Conservation (phyloP, 2,329 filamentous ascomycete genomes). For the Colletotrichum viniferum region DNA sequence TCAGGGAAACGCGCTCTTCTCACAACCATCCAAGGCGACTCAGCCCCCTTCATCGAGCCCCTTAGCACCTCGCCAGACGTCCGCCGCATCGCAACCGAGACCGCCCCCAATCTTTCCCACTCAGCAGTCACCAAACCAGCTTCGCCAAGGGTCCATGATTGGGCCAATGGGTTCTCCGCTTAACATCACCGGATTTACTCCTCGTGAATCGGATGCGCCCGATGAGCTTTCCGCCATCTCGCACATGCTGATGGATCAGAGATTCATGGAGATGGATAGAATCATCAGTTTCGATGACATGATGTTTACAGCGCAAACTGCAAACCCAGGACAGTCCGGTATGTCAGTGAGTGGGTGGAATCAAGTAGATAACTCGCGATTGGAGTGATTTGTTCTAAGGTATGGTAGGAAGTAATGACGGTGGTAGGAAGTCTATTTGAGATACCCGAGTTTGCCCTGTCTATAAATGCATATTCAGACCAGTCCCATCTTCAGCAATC, state of each 20-base stretch:
- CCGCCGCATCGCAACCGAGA: background rate
- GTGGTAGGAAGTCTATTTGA: background rate
- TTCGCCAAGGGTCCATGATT: background rate
- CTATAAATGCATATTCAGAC: background rate
- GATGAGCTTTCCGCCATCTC: conserved; percentile 35
- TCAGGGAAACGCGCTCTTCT: conserved; percentile 2
- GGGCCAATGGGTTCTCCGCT: conserved; percentile 3
- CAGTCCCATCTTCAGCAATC: conserved; percentile 38
- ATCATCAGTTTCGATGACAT: conserved; percentile 40
- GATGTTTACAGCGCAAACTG: conserved; percentile 30
- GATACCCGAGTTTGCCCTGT: background rate
- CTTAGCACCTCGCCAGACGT: background rate
- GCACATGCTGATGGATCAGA: conserved; percentile 33
- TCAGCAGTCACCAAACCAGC: background rate
- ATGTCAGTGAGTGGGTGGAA: conserved; percentile 12
- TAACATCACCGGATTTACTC: background rate
- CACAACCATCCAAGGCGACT: background rate
- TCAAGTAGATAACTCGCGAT: background rate
- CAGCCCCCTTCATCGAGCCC: background rate
- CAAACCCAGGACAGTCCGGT: background rate
- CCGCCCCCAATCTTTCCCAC: background rate
- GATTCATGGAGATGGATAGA: conserved; percentile 35
- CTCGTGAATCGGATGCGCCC: background rate
- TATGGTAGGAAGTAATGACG: background rate
- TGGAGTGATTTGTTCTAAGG: background rate